A percentile compares a stretch with the other conserved stretches of the same genome.
Conservation (phyloP, 257 asterid genomes). For the Nicotiana obtusifolia region DNA sequence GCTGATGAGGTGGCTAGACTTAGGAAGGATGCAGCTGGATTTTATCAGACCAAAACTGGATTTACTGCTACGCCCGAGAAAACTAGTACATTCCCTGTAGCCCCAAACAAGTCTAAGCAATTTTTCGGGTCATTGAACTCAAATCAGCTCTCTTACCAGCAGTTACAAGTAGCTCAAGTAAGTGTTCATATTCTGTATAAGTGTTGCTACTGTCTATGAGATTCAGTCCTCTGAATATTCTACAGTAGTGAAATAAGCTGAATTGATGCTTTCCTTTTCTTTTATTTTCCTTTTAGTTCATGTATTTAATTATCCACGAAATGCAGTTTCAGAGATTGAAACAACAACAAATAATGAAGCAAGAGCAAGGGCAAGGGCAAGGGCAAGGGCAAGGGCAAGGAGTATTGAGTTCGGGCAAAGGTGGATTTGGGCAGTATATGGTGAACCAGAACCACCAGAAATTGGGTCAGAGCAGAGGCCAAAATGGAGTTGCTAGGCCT, state of each 20-base stretch:
- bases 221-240: too few species aligned
- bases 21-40: constrained; percentile 37
- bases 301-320: too few species aligned
- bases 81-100: constrained; percentile 15
- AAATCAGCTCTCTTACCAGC: constrained; percentile 32
- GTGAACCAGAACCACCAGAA: constrained; percentile 19
- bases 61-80: constrained; percentile 15
- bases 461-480: constrained; percentile 21
- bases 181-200: neutral
- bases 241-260: too few species aligned
- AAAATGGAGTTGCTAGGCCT: constrained; percentile 17
- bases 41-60: constrained; percentile 16
- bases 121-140: constrained; percentile 4
- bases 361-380: constrained; percentile 11
- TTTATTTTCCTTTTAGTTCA: neutral
- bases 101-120: constrained; percentile 1
- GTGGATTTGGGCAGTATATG: constrained; percentile 26
- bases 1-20: constrained; percentile 50
- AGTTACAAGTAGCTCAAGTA: constrained; percentile 46
- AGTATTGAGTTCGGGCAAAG: neutral
- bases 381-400: constrained; percentile 12
- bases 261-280: too few species aligned
- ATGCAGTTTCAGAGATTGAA: constrained; percentile 32
- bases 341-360: constrained; percentile 35
- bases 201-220: too few species aligned